Evolutionary conservation across 768 basidiomycete genomes (phyloP), one percentile per base, ranked within the genome.

Genomic region (Lactarius psammicola): DNA sequence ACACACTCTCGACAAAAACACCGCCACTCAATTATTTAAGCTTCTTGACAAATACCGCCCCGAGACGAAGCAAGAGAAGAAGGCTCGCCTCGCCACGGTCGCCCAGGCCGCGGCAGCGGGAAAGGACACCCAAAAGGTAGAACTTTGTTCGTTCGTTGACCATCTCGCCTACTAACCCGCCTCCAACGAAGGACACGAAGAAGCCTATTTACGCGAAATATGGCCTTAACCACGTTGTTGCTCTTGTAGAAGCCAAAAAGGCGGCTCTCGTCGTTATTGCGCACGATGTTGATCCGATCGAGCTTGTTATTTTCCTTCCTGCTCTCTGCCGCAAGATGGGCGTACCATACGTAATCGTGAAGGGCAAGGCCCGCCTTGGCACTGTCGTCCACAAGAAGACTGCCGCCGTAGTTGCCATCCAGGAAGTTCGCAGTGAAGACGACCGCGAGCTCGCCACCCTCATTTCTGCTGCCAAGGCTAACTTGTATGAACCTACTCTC

Each of bases 241-340:
- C 94, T 66, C 89, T 98, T 75, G 84, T 94, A 62, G 95, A 99
- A 82, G 91, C 92, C 74, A 98, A 99, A 87, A 98, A 98, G 83
- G 95, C 95, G 46, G 85, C 89, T 54, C 88, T 98, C 66, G 95
- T 98, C 70, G 85, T 94, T 79, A 96, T 98, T 71, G 94, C 92
- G 42, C 94, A 98, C 77, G 95, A 98, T 76, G 96, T 99, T 67
- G 96, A 99, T 84, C 96, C 96, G 49, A 97, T 98, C 70, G 96
- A 99, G 81, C 90, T 99, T 73, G 96, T 99, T 70, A 87, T 99
- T 79, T 98, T 93, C 89, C 85, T 98, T 66, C 96, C 96, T 63
- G 95, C 96, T 62, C 88, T 98, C 67, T 98, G 96, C 83, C 89
- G 94, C 79, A 98, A 98, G 88, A 98, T 98, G 95, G 95, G 95